These are phyloP conservation scores for Piper betle DNA, from an alignment of 164 flowering plant species.

Conservation along the genomic window DNA sequence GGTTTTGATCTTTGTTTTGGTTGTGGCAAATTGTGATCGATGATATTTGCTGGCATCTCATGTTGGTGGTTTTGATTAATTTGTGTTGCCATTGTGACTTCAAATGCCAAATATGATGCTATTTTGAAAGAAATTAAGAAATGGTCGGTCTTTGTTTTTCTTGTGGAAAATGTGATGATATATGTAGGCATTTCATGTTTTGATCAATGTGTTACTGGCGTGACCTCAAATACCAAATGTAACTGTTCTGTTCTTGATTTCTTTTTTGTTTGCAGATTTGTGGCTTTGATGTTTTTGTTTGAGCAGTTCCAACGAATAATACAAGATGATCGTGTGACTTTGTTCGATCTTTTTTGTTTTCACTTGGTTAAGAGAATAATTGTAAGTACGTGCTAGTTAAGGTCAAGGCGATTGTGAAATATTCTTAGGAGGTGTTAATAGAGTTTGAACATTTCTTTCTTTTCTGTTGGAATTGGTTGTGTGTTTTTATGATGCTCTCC, in stretches of 20 bases:
- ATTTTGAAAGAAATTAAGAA: too few species aligned
- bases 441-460: neutral
- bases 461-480: neutral
- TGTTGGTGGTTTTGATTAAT: too few species aligned
- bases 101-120: too few species aligned
- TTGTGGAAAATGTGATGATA: too few species aligned
- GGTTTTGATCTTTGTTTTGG: neutral
- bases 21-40: too few species aligned
- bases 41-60: too few species aligned
- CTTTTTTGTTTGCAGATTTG: neutral
- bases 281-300: neutral
- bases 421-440: neutral
- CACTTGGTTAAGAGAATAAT: too few species aligned
- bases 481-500: neutral
- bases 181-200: neutral
- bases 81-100: too few species aligned
- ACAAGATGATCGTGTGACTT: neutral
- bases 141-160: too few species aligned
- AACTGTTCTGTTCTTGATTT: neutral
- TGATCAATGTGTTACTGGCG: neutral
- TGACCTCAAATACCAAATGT: neutral
- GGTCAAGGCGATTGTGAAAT: neutral
- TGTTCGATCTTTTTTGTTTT: neutral
- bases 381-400: neutral
- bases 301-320: too few species aligned